Evolutionary conservation across 768 basidiomycete species (phyloP).

Genomic region (Kwoniella mangroviensis): DNA sequence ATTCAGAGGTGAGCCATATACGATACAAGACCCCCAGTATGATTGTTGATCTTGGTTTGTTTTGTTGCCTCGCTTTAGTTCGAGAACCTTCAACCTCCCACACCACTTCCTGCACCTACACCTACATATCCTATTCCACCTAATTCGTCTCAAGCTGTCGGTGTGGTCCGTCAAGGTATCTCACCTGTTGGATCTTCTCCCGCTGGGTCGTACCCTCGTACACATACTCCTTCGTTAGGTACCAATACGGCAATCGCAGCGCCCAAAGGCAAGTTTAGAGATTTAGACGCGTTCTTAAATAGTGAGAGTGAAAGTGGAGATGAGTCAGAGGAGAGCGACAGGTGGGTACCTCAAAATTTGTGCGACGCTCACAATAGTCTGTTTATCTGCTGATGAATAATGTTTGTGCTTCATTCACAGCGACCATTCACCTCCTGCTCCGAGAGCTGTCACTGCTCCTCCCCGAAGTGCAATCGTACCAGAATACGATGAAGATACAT

Average conservation of each 20-base stretch:
- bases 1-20: conserved; percentile 57
- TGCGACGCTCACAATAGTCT: not conserved
- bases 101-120: conserved; percentile 1
- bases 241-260: conserved; percentile 6
- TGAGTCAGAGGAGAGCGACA: conserved; percentile 31
- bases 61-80: not conserved
- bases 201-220: conserved; percentile 13
- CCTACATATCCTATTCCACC: conserved; percentile 15
- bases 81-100: conserved; percentile 16
- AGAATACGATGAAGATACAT: conserved; percentile 41
- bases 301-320: conserved; percentile 38
- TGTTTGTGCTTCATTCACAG: not conserved
- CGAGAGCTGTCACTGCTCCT: conserved; percentile 36
- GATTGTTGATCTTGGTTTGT: not conserved
- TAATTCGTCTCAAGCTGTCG: conserved; percentile 8
- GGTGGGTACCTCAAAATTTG: not conserved
- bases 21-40: no score
- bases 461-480: conserved; percentile 48
- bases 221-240: not conserved
- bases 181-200: conserved; percentile 22
- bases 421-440: conserved; percentile 1
- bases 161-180: not conserved
- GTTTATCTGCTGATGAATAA: not conserved
- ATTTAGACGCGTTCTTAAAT: conserved; percentile 55
- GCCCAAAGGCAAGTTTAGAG: conserved; percentile 47